These are phyloP conservation scores for Abrus pulchellus DNA, from an alignment of 306 rosid species.

Conservation along the genomic window DNA sequence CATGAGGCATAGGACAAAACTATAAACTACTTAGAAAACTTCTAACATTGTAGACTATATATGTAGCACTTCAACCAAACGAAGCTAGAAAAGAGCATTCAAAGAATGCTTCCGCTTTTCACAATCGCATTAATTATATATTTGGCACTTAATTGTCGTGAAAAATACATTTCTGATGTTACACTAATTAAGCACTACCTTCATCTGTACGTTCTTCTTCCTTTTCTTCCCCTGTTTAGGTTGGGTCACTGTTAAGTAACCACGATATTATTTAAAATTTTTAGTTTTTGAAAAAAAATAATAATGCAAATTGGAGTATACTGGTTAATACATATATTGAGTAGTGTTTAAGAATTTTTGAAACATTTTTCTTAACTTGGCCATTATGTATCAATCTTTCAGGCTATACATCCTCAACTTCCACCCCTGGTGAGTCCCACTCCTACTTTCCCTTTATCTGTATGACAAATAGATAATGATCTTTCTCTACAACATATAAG, in stretches of 20 bases:
- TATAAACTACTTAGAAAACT: not conserved
- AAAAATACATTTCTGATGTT: too few relatives aligned
- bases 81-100: not conserved
- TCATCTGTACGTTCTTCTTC: too few relatives aligned
- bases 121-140: too few relatives aligned
- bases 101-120: too few relatives aligned
- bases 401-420: not conserved
- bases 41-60: too few relatives aligned
- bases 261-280: too few relatives aligned
- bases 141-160: not conserved
- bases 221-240: not conserved
- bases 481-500: not conserved
- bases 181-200: too few relatives aligned
- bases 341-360: not conserved
- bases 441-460: not conserved
- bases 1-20: not conserved
- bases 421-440: not conserved
- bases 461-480: conserved; percentile 21
- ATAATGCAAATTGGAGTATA: too few relatives aligned
- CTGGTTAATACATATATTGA: not conserved
- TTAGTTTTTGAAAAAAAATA: too few relatives aligned
- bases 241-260: not conserved
- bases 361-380: not conserved
- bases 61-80: too few relatives aligned
- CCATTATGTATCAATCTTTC: not conserved